These are phyloP conservation scores for Diplodia sapinea DNA, from an alignment of 2,329 filamentous ascomycete species.

Conservation along the genomic window DNA sequence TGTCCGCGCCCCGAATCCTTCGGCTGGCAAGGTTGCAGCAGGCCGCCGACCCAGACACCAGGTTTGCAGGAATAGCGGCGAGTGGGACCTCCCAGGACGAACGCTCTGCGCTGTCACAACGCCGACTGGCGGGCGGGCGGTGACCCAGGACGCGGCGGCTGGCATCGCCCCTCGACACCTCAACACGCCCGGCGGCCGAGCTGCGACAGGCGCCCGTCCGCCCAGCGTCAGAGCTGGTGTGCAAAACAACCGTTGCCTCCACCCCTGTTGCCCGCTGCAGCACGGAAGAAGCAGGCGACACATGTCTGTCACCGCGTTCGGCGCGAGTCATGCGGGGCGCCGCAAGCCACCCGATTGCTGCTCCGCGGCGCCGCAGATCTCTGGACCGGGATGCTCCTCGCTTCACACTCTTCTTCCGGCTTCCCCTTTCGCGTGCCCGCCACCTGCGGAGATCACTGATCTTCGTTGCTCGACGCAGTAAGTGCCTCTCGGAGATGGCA, in stretches of 20 bases:
- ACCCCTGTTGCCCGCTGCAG: slow-evolving; percentile 14
- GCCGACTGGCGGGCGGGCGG: slow-evolving; percentile 6
- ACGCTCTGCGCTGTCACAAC: slow-evolving; percentile 23
- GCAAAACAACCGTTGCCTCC: slow-evolving; percentile 23
- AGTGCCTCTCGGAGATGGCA: not conserved
- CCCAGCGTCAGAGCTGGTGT: not conserved
- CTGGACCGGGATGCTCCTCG: slow-evolving; percentile 16
- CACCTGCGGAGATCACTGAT: slow-evolving; percentile 26
- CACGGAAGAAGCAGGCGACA: slow-evolving; percentile 17
- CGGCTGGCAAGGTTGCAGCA: slow-evolving; percentile 20
- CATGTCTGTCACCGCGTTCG: slow-evolving; percentile 12
- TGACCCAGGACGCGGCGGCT: slow-evolving; percentile 17
- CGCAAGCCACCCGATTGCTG: slow-evolving; percentile 26
- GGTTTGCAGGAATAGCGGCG: slow-evolving; percentile 14
- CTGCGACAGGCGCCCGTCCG: not conserved
- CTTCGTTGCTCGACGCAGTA: not conserved
- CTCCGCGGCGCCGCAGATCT: slow-evolving; percentile 23
- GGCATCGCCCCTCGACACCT: slow-evolving; percentile 7
- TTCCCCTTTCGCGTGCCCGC: slow-evolving; percentile 26
- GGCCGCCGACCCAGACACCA: slow-evolving; percentile 22
- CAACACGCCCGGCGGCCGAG: not conserved
- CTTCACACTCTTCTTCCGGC: slow-evolving; percentile 12
- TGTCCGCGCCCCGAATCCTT: slow-evolving; percentile 5
- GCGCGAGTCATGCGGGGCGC: slow-evolving; percentile 27
- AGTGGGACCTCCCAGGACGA: slow-evolving; percentile 15